Evolutionary conservation across 768 basidiomycete genomes (phyloP).

Genomic region (Serendipita sp.): DNA sequence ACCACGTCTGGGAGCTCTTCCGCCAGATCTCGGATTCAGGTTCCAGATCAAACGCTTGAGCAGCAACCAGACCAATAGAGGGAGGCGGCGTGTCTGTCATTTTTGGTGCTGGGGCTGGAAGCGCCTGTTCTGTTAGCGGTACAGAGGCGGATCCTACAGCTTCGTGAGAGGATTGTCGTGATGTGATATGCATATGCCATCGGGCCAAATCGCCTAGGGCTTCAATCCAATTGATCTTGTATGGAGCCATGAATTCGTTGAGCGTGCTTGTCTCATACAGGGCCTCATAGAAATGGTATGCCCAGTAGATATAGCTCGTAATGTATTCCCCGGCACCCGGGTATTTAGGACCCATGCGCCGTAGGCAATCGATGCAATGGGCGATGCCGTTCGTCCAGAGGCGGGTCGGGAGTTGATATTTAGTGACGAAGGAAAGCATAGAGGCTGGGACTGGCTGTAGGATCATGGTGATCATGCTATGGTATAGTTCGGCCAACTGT

Average conservation of each 20-base stretch:
- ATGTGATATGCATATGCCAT: conserved; percentile 89
- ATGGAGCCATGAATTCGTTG: conserved; percentile 49
- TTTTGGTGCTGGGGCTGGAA: conserved; percentile 29
- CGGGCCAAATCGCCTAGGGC: conserved; percentile 91
- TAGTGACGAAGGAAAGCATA: conserved; percentile 72
- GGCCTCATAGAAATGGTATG: conserved; percentile 85
- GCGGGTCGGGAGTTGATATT: conserved; percentile 89
- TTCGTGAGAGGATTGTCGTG: conserved; percentile 33
- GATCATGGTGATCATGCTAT: conserved; percentile 72
- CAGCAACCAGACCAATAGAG: conserved; percentile 76
- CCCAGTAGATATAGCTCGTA: conserved; percentile 87
- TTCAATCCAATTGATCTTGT: conserved; percentile 83
- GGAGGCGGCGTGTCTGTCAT: conserved; percentile 53
- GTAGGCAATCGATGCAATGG: conserved; percentile 76
- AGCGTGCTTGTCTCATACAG: conserved; percentile 40
- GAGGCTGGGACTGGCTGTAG: conserved; percentile 82
- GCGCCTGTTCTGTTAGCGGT: conserved; percentile 20
- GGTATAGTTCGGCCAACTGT: conserved; percentile 74
- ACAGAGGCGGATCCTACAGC: conserved; percentile 27
- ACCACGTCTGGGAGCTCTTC: conserved; percentile 83
- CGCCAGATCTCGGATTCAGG: conserved; percentile 90
- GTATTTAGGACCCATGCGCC: conserved; percentile 62
- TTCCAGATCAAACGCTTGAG: conserved; percentile 66
- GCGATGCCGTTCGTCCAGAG: conserved; percentile 89
- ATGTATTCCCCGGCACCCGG: conserved; percentile 73